These are phyloP conservation scores for Lotmaria passim DNA, from an alignment of 208 protist genomes.

Conservation along the genomic window DNA sequence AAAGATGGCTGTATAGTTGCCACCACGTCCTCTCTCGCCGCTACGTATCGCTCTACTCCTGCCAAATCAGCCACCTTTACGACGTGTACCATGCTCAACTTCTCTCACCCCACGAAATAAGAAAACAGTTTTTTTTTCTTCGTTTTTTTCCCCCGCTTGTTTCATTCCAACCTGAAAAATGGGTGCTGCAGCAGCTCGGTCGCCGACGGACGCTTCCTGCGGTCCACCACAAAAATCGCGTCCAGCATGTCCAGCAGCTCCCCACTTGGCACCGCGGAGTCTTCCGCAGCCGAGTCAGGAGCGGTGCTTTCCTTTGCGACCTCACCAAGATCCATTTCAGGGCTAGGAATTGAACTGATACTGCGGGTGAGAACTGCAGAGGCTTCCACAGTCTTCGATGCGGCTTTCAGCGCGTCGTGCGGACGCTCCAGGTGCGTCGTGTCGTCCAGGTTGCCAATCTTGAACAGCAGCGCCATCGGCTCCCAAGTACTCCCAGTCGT, in stretches of 20 bases:
- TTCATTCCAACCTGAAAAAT: conserved; percentile 43
- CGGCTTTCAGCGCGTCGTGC: conserved; percentile 31
- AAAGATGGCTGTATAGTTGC: not conserved
- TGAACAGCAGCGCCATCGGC: conserved; percentile 56
- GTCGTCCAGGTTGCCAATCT: conserved; percentile 56
- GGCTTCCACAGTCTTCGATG: not conserved
- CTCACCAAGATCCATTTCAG: not conserved
- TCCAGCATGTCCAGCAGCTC: conserved; percentile 50
- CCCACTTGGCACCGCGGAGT: too few relatives aligned
- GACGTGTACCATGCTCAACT: too few relatives aligned
- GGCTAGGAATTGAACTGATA: not conserved
- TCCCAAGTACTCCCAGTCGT: conserved; percentile 17
- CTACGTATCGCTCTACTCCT: too few relatives aligned
- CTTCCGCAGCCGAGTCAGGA: not conserved
- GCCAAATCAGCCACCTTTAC: too few relatives aligned
- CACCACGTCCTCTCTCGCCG: too few relatives aligned
- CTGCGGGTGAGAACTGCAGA: not conserved
- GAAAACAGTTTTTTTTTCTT: not conserved
- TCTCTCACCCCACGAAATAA: too few relatives aligned
- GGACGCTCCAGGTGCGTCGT: conserved; percentile 32
- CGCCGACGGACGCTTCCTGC: conserved; percentile 46
- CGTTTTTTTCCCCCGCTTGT: not conserved
- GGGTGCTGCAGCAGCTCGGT: too few relatives aligned
- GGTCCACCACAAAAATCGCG: conserved; percentile 51
- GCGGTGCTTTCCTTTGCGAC: not conserved